These are phyloP conservation scores for Microbotryum violaceum DNA, from an alignment of 1,284 basidiomycete genomes.

Conservation along the genomic window DNA sequence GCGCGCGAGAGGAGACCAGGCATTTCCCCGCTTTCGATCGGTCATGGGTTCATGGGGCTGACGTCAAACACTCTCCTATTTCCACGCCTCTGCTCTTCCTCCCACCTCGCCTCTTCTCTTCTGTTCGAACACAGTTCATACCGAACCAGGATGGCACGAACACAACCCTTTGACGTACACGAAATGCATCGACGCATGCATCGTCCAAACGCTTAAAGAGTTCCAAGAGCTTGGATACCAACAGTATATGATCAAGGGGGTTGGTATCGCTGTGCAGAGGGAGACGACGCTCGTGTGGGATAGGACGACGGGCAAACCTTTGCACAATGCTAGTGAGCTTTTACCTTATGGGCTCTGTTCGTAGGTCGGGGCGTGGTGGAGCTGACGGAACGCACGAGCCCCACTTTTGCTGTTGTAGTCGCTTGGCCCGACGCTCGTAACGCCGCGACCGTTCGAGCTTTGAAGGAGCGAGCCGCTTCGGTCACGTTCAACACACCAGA, in stretches of 20 bases:
- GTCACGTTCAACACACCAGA: constrained; percentile 25
- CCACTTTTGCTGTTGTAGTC: constrained; percentile 50
- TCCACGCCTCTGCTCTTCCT: neutral
- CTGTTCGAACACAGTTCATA: constrained; percentile 15
- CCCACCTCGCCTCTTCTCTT: neutral
- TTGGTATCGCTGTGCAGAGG: constrained; percentile 96
- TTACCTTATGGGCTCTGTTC: neutral
- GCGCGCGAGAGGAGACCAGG: neutral
- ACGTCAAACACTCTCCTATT: constrained; percentile 35
- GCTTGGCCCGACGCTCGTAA: constrained; percentile 96
- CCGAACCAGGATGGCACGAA: constrained; percentile 72
- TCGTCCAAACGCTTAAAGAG: constrained; percentile 61
- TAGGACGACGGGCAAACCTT: constrained; percentile 73
- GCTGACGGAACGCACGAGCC: neutral
- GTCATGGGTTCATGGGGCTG: neutral
- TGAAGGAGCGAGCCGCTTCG: constrained; percentile 60
- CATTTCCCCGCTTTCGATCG: neutral
- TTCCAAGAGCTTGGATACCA: constrained; percentile 69
- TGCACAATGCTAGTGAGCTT: constrained; percentile 48
- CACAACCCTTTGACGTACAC: constrained; percentile 84
- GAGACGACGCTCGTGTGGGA: constrained; percentile 96
- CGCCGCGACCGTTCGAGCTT: constrained; percentile 69
- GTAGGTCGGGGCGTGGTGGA: neutral
- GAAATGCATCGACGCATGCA: constrained; percentile 66
- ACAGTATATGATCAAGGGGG: constrained; percentile 75